Evolutionary conservation across 208 protist species (phyloP).

Genomic region (Leishmania tarentolae): DNA sequence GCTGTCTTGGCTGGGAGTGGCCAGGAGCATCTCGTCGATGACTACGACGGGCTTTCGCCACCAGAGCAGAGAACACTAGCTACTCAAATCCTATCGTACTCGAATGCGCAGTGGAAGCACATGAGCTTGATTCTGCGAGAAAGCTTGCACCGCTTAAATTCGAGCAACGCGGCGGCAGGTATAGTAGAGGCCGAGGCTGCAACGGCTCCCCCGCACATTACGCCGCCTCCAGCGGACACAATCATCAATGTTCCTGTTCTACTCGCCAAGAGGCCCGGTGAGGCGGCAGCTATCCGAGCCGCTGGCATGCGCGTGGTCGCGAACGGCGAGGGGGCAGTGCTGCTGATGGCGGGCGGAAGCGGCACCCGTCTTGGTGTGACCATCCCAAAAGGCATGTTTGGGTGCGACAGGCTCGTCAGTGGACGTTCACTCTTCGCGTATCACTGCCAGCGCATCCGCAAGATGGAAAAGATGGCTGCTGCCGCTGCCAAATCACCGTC

Average conservation of each 20-base stretch:
- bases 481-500: background rate
- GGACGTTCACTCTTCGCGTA: conserved; percentile 95
- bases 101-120: conserved; percentile 39
- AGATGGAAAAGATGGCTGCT: conserved; percentile 80
- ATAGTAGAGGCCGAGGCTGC: background rate
- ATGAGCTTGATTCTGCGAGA: conserved; percentile 45
- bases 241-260: conserved; percentile 39
- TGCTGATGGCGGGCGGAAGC: conserved; percentile 98
- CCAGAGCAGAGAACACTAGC: conserved; percentile 29
- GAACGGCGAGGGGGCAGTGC: conserved; percentile 83
- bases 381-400: conserved; percentile 96
- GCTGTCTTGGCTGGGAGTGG: conserved; percentile 32
- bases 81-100: conserved; percentile 31
- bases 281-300: conserved; percentile 20
- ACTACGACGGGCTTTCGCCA: conserved; percentile 35
- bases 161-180: background rate
- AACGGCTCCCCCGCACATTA: conserved; percentile 4
- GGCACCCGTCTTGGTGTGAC: conserved; percentile 96
- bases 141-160: conserved; percentile 31
- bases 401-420: conserved; percentile 58
- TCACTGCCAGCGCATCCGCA: conserved; percentile 93
- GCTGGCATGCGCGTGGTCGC: conserved; percentile 83
- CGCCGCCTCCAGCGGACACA: conserved; percentile 30
- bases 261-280: conserved; percentile 3
- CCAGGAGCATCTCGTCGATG: conserved; percentile 52